Evolutionary conservation across 1,139 yeast species (phyloP), one percentile per base, ranked within the genome.

Genomic region (Eremothecium cymbalariae): DNA sequence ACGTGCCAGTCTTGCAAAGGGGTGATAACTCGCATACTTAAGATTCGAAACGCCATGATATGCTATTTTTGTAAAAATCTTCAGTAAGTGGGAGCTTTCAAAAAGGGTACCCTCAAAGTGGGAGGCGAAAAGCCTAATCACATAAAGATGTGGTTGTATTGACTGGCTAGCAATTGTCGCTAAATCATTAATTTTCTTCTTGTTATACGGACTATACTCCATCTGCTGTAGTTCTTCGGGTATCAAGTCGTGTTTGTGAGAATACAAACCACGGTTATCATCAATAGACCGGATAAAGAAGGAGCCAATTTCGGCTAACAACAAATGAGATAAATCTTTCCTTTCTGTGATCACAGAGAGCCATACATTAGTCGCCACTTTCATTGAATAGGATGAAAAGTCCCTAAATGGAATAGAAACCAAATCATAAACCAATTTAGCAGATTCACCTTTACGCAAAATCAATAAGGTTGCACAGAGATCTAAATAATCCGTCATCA

Each of bases 121-220:
- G n/a, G 94, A 80, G 2, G 77, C 61, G 47, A 90, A 70, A 51
- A 86, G 71, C 36, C 74, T 65, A 36, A 84, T 74, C 18, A 90
- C 67, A 43, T 71, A 68, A 33, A 74, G 60, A 55, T 90, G 97
- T 1, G 94, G 84, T 38, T 77, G 79, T 47, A 85, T 67, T n/a
- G 67, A 59, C 34, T 67, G 63, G 6, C 68, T 64, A 0, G 74
- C 74, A 4, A 57, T 43, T 4, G 60, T 57, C 1, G 85, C 75
- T 22, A 65, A 59, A 43, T 70, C 70, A 40, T 74, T 70, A n/a
- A 78, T 67, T 7, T 64, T 68, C 28, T 66, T 67, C 46, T 74
- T 77, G 59, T 82, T 79, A 34, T 94, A 77, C 11, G 98, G 97
- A 1, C 86, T 66, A 52, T 93, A 93, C 47, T 84, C 94, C 98